Base-by-base conservation (phyloP, 805 yeast species). In the Wickerhamomyces canadensis region DNA sequence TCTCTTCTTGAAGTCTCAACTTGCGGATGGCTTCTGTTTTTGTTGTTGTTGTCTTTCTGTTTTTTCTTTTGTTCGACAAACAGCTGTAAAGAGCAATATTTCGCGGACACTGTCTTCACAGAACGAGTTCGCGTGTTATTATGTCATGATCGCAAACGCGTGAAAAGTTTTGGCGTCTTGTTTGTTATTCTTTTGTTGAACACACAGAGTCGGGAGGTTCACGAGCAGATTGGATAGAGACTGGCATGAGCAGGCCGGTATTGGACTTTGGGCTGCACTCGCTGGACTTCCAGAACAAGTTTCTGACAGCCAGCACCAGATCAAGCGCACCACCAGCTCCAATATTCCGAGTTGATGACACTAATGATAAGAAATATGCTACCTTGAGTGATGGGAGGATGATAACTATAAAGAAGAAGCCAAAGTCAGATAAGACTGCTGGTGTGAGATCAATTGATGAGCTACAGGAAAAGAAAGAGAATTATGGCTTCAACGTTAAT, bases 401-500 rank as follows among this genome's bases (percentile, higher is more conserved):
- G 9, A 13, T 35, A 8, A 24, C 19, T 2, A 12, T 35, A 2
- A 35, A 29, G 26, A 35, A 19, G 16, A 35, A 35, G 18, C 4
- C 8, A 3, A 22, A 7, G 8, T 10, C 4, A n/a, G 16, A 13
- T 5, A 9, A 24, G 16, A 10, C 19, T 4, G 22, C 27, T 6
- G 15, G 11, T 12, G 11, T 10, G 7, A 19, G 12, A 10, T 23
- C 30, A 13, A 14, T 18, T 17, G 39, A 31, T 9, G 22, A 18
- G 3, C 18, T 19, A 14, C 15, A 33, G 56, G 45, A 40, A 24
- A 42, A 41, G n/a, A 60, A 58, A 33, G 57, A 53, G 21, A 41
- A 52, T 2, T 67, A 66, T 37, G 72, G 72, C 2, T 55, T 67
- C 35, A 55, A 62, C 34, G 55, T 68, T 19, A 60, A 64, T 38